A percentile compares a stretch with the other conserved stretches of the same genome.
These are phyloP conservation scores for Salmacisia buchloeana DNA, from an alignment of 1,284 basidiomycete genomes.

Conservation along the genomic window DNA sequence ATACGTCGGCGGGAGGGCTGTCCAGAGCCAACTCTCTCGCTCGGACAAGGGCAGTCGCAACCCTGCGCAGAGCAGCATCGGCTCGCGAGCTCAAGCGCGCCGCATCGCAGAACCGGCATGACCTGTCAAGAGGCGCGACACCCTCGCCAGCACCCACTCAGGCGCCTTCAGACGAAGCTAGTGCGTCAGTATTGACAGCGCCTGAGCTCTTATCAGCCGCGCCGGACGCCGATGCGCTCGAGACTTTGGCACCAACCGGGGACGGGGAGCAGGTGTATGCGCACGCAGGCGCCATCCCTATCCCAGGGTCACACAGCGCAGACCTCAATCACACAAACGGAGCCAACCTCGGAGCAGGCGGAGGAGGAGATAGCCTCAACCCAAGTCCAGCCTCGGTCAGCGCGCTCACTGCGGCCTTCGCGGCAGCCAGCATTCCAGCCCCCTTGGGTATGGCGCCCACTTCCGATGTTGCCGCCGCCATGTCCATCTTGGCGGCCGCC, in stretches of 20 bases:
- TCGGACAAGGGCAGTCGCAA: not conserved
- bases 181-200: no score
- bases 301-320: not conserved
- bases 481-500: not conserved
- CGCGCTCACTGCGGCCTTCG: not conserved
- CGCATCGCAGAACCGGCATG: not conserved
- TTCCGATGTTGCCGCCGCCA: not conserved
- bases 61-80: not conserved
- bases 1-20: not conserved
- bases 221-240: no score
- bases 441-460: not conserved
- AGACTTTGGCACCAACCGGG: no score
- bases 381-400: not conserved
- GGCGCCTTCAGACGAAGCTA: not conserved
- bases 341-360: not conserved
- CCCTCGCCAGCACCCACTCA: not conserved
- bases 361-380: not conserved
- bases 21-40: conserved; percentile 7
- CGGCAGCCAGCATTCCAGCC: not conserved
- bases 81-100: conserved; percentile 3
- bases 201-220: no score
- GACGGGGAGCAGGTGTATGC: no score
- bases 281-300: no score
- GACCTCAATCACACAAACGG: not conserved
- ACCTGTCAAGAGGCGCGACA: no score